These are phyloP conservation scores for Diatrype stigma DNA, from an alignment of 2,329 filamentous ascomycete genomes.

Conservation along the genomic window DNA sequence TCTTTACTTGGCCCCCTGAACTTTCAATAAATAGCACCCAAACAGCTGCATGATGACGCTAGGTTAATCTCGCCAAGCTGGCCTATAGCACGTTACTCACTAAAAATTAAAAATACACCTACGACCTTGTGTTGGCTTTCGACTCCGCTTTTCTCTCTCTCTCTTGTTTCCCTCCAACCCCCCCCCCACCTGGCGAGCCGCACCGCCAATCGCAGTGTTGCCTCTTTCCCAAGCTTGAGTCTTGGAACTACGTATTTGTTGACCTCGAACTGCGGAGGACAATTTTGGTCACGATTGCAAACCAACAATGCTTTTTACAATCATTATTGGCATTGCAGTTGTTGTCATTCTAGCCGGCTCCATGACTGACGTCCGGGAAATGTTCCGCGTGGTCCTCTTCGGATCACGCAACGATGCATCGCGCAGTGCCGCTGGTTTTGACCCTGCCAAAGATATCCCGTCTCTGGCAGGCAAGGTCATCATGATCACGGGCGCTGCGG, in stretches of 20 bases:
- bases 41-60: neutral
- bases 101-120: neutral
- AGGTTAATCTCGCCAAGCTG: neutral
- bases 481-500: constrained; percentile 8
- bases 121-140: neutral
- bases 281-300: too few relatives aligned
- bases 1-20: too few relatives aligned
- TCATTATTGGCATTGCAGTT: neutral
- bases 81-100: neutral
- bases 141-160: neutral
- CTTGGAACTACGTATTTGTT: neutral
- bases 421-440: constrained; percentile 7
- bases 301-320: neutral
- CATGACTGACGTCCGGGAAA: neutral
- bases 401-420: constrained; percentile 6
- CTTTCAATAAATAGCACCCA: too few relatives aligned
- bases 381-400: constrained; percentile 5
- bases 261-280: neutral
- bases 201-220: neutral
- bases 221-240: neutral
- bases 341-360: neutral
- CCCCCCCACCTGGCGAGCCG: neutral
- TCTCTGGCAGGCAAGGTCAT: constrained; percentile 10
- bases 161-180: neutral
- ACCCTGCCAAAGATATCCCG: constrained; percentile 9